phyloP scores from a whole-genome alignment of 331 rosid species.

The Quercus tomentella region DNA sequence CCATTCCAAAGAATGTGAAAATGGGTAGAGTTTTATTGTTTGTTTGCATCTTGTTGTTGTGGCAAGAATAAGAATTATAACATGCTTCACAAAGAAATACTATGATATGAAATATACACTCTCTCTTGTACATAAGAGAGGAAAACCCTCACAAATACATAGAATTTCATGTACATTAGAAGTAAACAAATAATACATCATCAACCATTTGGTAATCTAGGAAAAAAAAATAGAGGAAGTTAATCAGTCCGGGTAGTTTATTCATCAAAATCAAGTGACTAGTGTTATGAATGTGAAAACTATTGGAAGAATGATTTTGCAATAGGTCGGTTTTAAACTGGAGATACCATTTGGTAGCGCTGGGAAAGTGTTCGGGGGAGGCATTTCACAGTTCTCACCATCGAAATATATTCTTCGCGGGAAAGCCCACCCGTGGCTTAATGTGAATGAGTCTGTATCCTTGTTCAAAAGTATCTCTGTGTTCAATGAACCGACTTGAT shows the following conservation, averaged over 20 bases:
- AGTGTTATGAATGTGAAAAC: constrained; percentile 10
- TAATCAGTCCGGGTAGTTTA: neutral
- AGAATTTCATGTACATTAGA: neutral
- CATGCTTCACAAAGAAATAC: neutral
- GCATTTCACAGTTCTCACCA: constrained; percentile 71
- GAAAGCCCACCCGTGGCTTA: constrained; percentile 69
- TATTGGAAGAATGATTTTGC: constrained; percentile 10
- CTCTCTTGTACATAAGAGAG: neutral
- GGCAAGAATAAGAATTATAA: too few species aligned
- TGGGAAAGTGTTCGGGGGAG: constrained; percentile 63
- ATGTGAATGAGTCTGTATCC: constrained; percentile 50
- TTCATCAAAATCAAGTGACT: constrained; percentile 5
- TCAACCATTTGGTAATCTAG: neutral
- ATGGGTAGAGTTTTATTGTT: neutral
- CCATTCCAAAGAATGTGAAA: too few species aligned
- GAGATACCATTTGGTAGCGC: constrained; percentile 49
- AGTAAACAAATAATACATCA: neutral
- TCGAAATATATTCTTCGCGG: constrained; percentile 76
- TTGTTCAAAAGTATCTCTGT: constrained; percentile 61
- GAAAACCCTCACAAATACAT: neutral
- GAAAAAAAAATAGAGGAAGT: neutral
- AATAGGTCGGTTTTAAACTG: constrained; percentile 5
- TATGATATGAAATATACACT: neutral
- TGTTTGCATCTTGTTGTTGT: neutral
- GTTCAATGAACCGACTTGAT: constrained; percentile 41